Percentiles rank a stretch among this genome's conserved stretches.
These are phyloP conservation scores for Coccomyxa subellipsoidea DNA, from an alignment of 163 green algal genomes.

Conservation along the genomic window DNA sequence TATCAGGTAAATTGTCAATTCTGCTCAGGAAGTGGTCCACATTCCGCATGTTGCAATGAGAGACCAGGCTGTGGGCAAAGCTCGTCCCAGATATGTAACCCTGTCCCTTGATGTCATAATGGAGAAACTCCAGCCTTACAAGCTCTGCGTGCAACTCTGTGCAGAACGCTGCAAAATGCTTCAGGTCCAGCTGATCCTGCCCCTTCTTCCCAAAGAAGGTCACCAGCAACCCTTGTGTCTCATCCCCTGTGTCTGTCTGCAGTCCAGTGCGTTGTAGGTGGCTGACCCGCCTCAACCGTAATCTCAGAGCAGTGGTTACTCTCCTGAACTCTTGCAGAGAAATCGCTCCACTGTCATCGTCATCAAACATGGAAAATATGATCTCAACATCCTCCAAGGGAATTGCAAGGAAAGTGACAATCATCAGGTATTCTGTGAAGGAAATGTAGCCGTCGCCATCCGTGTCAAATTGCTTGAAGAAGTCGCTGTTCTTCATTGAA, in stretches of 20 bases:
- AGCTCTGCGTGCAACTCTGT: conserved; percentile 61
- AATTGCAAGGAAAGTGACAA: conserved; percentile 70
- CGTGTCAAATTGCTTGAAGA: conserved; percentile 66
- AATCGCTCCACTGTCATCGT: conserved; percentile 40
- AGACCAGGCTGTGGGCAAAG: conserved; percentile 64
- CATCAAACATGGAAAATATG: conserved; percentile 67
- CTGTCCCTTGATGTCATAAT: conserved; percentile 38
- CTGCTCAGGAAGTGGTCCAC: conserved; percentile 64
- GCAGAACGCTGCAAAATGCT: conserved; percentile 61
- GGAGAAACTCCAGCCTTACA: conserved; percentile 66
- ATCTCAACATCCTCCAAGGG: conserved; percentile 50
- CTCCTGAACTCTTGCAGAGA: conserved; percentile 24
- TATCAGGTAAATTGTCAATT: conserved; percentile 26
- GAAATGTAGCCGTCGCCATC: conserved; percentile 62
- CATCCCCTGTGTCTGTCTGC: conserved; percentile 18
- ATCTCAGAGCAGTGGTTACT: conserved; percentile 5
- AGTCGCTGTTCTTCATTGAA: conserved; percentile 32
- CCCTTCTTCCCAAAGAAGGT: conserved; percentile 65
- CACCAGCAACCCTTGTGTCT: conserved; percentile 40
- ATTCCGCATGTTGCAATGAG: conserved; percentile 36
- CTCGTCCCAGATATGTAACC: conserved; percentile 40
- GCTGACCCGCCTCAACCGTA: background rate
- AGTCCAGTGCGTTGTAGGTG: conserved; percentile 9
- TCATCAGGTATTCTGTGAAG: conserved; percentile 72
- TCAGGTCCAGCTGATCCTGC: conserved; percentile 44